Percentiles rank a stretch among this genome's conserved stretches.
Evolutionary conservation across 768 basidiomycete genomes (phyloP).

Genomic region (Russula brevipes): DNA sequence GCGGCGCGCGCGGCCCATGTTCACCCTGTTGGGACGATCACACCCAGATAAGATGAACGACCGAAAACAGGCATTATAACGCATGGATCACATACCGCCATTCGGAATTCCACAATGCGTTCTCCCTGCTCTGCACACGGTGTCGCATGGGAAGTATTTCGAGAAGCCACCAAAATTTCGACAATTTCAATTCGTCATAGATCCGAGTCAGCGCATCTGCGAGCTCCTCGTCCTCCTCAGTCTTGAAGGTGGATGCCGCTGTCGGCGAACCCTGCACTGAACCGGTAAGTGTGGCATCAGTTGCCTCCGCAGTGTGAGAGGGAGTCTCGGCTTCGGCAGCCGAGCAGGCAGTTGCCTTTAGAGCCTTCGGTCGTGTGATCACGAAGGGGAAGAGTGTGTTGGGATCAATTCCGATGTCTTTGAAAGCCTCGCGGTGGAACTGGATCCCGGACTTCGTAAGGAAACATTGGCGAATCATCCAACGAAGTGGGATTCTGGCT

Average conservation of each 20-base stretch:
- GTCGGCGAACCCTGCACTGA: constrained; percentile 14
- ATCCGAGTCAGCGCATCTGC: constrained; percentile 47
- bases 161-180: constrained; percentile 58
- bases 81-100: neutral
- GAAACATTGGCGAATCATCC: constrained; percentile 50
- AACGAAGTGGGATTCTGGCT: constrained; percentile 64
- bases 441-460: constrained; percentile 42
- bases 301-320: constrained; percentile 7
- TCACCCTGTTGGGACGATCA: neutral
- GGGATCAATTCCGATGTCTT: constrained; percentile 33
- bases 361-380: constrained; percentile 22
- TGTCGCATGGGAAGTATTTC: constrained; percentile 39
- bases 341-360: neutral
- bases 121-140: neutral
- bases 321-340: neutral
- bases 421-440: constrained; percentile 33
- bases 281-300: constrained; percentile 23
- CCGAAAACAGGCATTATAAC: neutral
- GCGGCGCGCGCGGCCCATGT: neutral
- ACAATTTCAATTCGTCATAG: constrained; percentile 53
- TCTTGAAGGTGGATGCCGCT: constrained; percentile 31
- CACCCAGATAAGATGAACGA: neutral
- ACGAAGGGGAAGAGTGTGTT: constrained; percentile 29
- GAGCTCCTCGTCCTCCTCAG: constrained; percentile 59
- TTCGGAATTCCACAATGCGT: neutral